Base-by-base conservation (phyloP, 2,329 filamentous ascomycete species). In the Colletotrichum gigasporum region DNA sequence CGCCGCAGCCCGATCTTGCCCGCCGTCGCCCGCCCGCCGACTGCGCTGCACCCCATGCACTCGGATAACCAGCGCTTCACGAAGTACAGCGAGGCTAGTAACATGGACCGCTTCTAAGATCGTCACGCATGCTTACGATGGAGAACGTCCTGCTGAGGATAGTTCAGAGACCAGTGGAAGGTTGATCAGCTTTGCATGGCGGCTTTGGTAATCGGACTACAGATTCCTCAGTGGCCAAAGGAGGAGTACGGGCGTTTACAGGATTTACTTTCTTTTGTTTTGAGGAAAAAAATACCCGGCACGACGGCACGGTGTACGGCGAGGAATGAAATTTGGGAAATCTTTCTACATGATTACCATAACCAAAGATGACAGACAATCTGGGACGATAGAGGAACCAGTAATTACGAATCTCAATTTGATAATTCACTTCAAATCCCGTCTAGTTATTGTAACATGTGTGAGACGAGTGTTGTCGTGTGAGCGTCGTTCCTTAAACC, bases 1-100 rank as follows among this genome's bases (percentile, higher is more conserved):
- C 80, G 83, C 51, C 74, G 76, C 52, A 87, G 85, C 67, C 88
- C 88, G 2, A 85, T 90, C 66, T 76, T 82, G 20, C 86, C 87
- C 2, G 79, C 79, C 0, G 65, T 90, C 11, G 78, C 82, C 71
- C 82, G 87, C 10, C 88, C 88, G 1, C 81, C 84, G 26, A 87
- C 87, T 7, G 84, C 85, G 2, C 65, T 87, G 67, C 87, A 90
- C 69, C 87, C 87, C 24, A 81, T 82, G 51, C 77, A 83, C 69
- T 75, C 74, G 30, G 75, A 74, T 3, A 72, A 74, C 26, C 26
- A 24, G 28, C 65, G 64, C 18, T 56, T 39, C 34, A 83, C 78
- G 67, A 73, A 74, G 7, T 87, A 87, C 71, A 86, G 83, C 44
- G 81, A 79, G 65, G 83, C 76, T 35, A 76, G 79, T n/a, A 74